phyloP scores from a whole-genome alignment of 163 green algal species.

The Scenedesmus sp. region DNA sequence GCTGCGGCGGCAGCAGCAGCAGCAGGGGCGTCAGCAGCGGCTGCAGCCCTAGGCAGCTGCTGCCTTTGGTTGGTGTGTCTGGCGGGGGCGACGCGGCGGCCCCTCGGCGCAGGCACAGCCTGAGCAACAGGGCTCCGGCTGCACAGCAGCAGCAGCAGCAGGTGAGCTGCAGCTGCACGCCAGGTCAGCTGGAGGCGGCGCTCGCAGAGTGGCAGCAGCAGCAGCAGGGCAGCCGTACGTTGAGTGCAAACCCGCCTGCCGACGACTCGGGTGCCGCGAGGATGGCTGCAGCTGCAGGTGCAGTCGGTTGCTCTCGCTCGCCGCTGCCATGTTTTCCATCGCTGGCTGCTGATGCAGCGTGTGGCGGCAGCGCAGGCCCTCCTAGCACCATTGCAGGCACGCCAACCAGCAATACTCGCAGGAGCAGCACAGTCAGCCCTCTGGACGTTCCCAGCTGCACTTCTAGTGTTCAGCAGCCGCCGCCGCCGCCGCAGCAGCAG shows the following conservation, averaged over 20 bases:
- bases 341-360: not conserved
- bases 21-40: not conserved
- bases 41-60: not conserved
- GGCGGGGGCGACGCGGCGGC: too few species aligned
- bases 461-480: not conserved
- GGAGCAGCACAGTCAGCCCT: not conserved
- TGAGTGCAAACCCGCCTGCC: not conserved
- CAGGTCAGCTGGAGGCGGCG: not conserved
- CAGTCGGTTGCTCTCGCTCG: not conserved
- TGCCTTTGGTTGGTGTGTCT: not conserved
- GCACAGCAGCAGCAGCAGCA: not conserved
- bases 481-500: not conserved
- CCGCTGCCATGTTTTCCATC: too few species aligned
- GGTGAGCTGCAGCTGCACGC: not conserved
- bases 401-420: not conserved
- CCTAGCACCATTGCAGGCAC: not conserved
- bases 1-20: not conserved
- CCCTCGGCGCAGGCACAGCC: not conserved
- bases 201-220: not conserved
- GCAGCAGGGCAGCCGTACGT: not conserved
- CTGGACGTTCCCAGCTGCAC: not conserved
- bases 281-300: not conserved
- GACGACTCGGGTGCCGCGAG: too few species aligned
- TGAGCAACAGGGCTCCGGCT: not conserved
- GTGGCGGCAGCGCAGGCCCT: too few species aligned